phyloP scores from a whole-genome alignment of 2,329 filamentous ascomycete species.

The Lachnellula hyalina region DNA sequence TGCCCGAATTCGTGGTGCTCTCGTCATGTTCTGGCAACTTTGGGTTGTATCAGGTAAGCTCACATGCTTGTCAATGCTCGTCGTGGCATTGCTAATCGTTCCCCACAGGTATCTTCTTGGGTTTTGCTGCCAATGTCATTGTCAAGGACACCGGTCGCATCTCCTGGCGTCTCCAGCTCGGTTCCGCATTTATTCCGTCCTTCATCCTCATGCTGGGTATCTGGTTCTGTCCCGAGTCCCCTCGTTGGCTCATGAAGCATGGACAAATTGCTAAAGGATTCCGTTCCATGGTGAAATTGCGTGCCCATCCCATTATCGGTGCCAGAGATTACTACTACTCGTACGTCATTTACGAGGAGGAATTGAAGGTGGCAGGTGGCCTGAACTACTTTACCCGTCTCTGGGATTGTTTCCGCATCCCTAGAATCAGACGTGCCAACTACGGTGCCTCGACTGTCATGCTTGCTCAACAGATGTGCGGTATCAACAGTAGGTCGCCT shows the following conservation, averaged over 20 bases:
- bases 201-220: constrained; percentile 55
- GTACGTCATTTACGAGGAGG: constrained; percentile 57
- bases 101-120: constrained; percentile 55
- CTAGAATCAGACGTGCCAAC: constrained; percentile 46
- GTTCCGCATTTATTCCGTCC: constrained; percentile 56
- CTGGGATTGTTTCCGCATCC: constrained; percentile 40
- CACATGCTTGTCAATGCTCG: constrained; percentile 48
- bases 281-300: constrained; percentile 57
- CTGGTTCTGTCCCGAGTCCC: constrained; percentile 62
- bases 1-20: constrained; percentile 48
- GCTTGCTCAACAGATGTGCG: constrained; percentile 47
- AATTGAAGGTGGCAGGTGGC: constrained; percentile 44
- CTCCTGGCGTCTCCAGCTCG: constrained; percentile 59
- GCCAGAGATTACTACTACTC: constrained; percentile 59
- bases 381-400: constrained; percentile 39
- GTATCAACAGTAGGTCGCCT: constrained; percentile 53
- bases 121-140: constrained; percentile 38
- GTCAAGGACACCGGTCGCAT: constrained; percentile 46
- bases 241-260: constrained; percentile 55
- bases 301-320: constrained; percentile 54
- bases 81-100: constrained; percentile 34
- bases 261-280: constrained; percentile 40
- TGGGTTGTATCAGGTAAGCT: constrained; percentile 71
- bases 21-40: constrained; percentile 82
- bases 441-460: constrained; percentile 55